Conservation (phyloP, 768 basidiomycete genomes). For the Rubroboletus pulcherrimus region DNA sequence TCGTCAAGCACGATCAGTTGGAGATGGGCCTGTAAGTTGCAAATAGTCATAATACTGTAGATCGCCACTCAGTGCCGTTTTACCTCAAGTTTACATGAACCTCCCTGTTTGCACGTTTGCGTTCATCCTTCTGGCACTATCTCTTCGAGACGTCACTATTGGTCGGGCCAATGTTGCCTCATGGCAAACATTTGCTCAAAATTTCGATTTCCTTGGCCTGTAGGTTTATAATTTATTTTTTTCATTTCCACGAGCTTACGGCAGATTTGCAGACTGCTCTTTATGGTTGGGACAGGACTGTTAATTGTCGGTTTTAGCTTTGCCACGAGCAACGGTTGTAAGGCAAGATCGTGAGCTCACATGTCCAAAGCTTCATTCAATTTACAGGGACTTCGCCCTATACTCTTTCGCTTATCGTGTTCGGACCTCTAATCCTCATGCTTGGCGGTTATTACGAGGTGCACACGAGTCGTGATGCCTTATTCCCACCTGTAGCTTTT, state of each 20-base stretch:
- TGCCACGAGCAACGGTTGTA: slow-evolving; percentile 66
- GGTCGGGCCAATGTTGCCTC: slow-evolving; percentile 45
- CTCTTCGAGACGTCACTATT: slow-evolving; percentile 57
- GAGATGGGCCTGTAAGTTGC: slow-evolving; percentile 80
- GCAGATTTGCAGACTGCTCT: slow-evolving; percentile 49
- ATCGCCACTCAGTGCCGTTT: slow-evolving; percentile 14
- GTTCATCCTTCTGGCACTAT: slow-evolving; percentile 50
- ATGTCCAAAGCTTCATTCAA: slow-evolving; percentile 11
- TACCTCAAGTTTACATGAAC: slow-evolving; percentile 70
- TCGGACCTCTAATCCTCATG: slow-evolving; percentile 53
- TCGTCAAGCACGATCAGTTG: slow-evolving; percentile 45
- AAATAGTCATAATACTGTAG: slow-evolving; percentile 1
- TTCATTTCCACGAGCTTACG: slow-evolving; percentile 18
- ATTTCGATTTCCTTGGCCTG: slow-evolving; percentile 79
- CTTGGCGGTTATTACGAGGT: slow-evolving; percentile 66
- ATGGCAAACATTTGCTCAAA: slow-evolving; percentile 50
- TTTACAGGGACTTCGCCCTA: slow-evolving; percentile 57
- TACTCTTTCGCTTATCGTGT: slow-evolving; percentile 56
- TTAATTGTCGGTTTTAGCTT: slow-evolving; percentile 81
- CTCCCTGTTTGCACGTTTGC: slow-evolving; percentile 68
- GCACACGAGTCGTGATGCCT: slow-evolving; percentile 59
- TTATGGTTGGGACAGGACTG: slow-evolving; percentile 70
- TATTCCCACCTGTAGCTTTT: slow-evolving; percentile 68
- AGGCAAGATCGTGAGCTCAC: slow-evolving; percentile 24
- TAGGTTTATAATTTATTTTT: slow-evolving; percentile 37